Evolutionary conservation across 345 rosid species (phyloP).

Genomic region (Excoecaria cochinchinensis): DNA sequence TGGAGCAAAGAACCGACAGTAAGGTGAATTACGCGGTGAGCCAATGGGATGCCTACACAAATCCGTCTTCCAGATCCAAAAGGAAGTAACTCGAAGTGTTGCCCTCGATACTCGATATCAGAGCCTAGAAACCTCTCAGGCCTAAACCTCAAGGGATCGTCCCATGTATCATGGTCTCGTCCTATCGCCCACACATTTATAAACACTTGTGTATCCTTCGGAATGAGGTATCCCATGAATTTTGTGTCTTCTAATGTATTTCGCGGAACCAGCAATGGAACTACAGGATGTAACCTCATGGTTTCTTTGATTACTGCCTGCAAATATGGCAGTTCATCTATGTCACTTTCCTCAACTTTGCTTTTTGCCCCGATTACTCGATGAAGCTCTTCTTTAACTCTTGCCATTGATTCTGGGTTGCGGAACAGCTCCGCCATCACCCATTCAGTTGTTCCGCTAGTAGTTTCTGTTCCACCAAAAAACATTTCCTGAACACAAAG

Average conservation of each 20-base stretch:
- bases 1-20: conserved; percentile 19
- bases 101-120: conserved; percentile 16
- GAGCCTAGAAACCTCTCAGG: conserved; percentile 21
- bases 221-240: conserved; percentile 15
- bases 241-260: conserved; percentile 12
- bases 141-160: conserved; percentile 15
- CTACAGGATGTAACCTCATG: not conserved
- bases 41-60: conserved; percentile 14
- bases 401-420: conserved; percentile 12
- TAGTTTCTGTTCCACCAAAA: too few relatives aligned
- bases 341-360: conserved; percentile 16
- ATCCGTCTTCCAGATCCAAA: conserved; percentile 23
- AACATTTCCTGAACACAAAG: too few relatives aligned
- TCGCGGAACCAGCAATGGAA: not conserved
- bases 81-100: conserved; percentile 14
- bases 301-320: conserved; percentile 20
- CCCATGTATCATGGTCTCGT: conserved; percentile 17
- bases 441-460: conserved; percentile 14
- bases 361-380: conserved; percentile 8
- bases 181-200: conserved; percentile 23
- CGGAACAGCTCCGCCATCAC: conserved; percentile 15
- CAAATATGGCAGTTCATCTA: conserved; percentile 13
- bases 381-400: conserved; percentile 13
- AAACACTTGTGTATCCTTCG: conserved; percentile 21
- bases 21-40: conserved; percentile 18